These are phyloP conservation scores for Raphanus hybrid DNA, from an alignment of 441 rosid species.

Conservation along the genomic window DNA sequence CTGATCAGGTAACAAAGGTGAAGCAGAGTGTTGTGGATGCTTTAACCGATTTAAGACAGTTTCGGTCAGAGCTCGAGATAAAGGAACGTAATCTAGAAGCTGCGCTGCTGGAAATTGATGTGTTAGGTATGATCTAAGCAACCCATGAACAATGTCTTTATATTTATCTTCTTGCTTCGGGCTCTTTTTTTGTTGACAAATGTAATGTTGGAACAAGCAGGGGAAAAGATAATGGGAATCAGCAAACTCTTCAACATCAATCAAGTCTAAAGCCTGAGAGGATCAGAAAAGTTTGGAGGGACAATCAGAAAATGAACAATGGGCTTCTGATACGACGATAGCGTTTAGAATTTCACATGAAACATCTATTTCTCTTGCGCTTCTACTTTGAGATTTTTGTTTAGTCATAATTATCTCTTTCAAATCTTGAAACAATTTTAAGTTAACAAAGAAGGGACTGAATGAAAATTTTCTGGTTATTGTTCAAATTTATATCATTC, in stretches of 20 bases:
- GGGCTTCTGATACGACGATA: not conserved
- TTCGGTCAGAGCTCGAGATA: not conserved
- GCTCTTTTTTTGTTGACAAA: not conserved
- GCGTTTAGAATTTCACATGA: not conserved
- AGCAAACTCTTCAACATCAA: slow-evolving; percentile 8
- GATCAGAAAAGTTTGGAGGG: not conserved
- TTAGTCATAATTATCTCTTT: not conserved
- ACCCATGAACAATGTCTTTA: not conserved
- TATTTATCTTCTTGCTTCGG: not conserved
- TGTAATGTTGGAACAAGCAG: not conserved
- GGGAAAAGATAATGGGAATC: slow-evolving; percentile 8
- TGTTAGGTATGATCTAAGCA: slow-evolving; percentile 13
- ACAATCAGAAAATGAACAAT: not conserved
- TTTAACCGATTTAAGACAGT: slow-evolving; percentile 7
- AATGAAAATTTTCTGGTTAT: not conserved
- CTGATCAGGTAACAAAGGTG: slow-evolving; percentile 14
- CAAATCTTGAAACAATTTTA: not conserved
- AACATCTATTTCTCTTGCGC: not conserved
- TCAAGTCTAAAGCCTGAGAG: slow-evolving; percentile 3
- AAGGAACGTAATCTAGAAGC: slow-evolving; percentile 17
- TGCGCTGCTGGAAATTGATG: slow-evolving; percentile 7
- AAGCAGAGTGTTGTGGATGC: slow-evolving; percentile 9
- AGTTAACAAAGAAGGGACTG: not conserved
- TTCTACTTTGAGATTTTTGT: not conserved
- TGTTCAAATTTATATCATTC: not conserved